Evolutionary conservation across 2,329 filamentous ascomycete genomes (phyloP), one percentile per base, ranked within the genome.

Genomic region (Phaeosphaeria sp.): DNA sequence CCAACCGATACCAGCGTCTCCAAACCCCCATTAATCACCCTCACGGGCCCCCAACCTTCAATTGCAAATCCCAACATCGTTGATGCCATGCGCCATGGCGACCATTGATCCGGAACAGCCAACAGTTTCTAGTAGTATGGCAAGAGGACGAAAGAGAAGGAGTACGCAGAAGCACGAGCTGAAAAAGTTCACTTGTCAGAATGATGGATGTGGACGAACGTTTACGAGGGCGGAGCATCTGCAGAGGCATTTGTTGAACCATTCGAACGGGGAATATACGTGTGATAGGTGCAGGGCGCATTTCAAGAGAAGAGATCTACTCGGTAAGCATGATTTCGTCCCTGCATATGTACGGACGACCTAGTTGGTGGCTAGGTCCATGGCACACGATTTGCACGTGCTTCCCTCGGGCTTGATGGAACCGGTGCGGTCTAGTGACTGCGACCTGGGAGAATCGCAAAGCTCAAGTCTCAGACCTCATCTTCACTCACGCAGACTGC

Each of bases 151-250:
- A 57, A 93, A 89, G 78, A 86, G 90, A 67, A 92, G 61, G 55
- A 63, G 68, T 69, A 87, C 87, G 1, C 49, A 53, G 25, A 71
- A 69, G 48, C 65, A 56, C 39, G 69, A 65, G 2, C 61, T 61
- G 71, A 93, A 91, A 78, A 85, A 82, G 82, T 81, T 77, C 56
- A 61, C 74, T 67, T 99, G 94, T 74, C 88, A 89, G 6, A 87
- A 91, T 56, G 88, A 91, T 59, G 92, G 90, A 18, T 99, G 94
- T 73, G 93, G 91, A 42, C 97, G 97, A 81, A 94, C 90, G 72
- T 98, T 98, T 75, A 97, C 93, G 9, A 87, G 94, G 74, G 94
- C 94, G 7, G 94, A 98, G 78, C 94, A 98, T 81, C 82, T 98
- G 81, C 97, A 97, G 79, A 89, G 94, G 48, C 94, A 98, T 79